phyloP scores from a whole-genome alignment of 1,139 yeast species.

The Geotrichum reessii region DNA sequence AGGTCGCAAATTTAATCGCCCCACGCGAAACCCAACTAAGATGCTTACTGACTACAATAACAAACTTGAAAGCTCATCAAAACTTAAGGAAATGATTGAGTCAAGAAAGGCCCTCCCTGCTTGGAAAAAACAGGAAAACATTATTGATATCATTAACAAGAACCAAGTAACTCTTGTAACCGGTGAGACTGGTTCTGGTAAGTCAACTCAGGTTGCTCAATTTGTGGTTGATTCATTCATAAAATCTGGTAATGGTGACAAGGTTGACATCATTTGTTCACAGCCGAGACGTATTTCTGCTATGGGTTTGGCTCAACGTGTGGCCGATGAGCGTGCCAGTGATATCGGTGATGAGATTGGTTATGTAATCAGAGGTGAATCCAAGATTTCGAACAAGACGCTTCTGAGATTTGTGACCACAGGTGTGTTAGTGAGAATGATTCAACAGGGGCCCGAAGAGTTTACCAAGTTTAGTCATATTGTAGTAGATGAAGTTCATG shows the following conservation, averaged over 20 bases:
- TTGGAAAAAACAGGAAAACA: slow-evolving; percentile 57
- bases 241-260: slow-evolving; percentile 41
- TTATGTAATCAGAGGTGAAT: slow-evolving; percentile 85
- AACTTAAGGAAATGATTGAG: slow-evolving; percentile 34
- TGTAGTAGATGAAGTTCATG: slow-evolving; percentile 93
- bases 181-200: slow-evolving; percentile 97
- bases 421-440: slow-evolving; percentile 82
- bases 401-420: slow-evolving; percentile 83
- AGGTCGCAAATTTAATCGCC: slow-evolving; percentile 2
- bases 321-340: slow-evolving; percentile 72
- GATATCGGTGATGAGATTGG: slow-evolving; percentile 77
- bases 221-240: slow-evolving; percentile 62
- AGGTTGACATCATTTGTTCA: slow-evolving; percentile 66
- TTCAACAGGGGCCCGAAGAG: slow-evolving; percentile 45
- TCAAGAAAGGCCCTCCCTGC: slow-evolving; percentile 68
- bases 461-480: slow-evolving; percentile 60
- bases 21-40: slow-evolving; percentile 8
- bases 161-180: slow-evolving; percentile 73
- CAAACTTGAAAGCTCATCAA: slow-evolving; percentile 1
- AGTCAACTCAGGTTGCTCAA: slow-evolving; percentile 89
- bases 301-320: slow-evolving; percentile 88
- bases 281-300: slow-evolving; percentile 96
- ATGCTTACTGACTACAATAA: not conserved
- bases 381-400: slow-evolving; percentile 56
- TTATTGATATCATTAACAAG: slow-evolving; percentile 50